Percentiles rank a stretch among this genome's conserved stretches.
Conservation (phyloP, 768 basidiomycete species). For the Termitomyces sp. region DNA sequence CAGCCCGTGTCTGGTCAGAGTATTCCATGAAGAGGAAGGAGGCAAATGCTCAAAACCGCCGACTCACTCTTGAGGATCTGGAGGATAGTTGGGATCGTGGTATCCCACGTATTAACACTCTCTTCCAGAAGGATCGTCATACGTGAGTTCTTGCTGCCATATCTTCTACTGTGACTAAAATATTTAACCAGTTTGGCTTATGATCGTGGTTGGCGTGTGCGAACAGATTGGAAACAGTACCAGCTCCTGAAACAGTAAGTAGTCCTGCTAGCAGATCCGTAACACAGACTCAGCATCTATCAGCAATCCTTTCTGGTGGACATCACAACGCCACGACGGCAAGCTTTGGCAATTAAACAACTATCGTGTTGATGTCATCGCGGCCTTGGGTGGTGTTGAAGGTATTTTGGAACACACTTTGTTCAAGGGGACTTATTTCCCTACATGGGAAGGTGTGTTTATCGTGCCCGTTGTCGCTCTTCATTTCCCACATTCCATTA, state of each 20-base stretch:
- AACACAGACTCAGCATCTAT: conserved; percentile 1
- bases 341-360: conserved; percentile 98
- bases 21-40: conserved; percentile 99
- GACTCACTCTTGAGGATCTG: conserved; percentile 93
- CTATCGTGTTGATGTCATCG: conserved; percentile 97
- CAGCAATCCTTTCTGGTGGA: conserved; percentile 99
- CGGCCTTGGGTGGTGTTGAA: conserved; percentile 95
- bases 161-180: conserved; percentile 28
- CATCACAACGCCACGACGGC: conserved; percentile 92
- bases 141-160: conserved; percentile 43
- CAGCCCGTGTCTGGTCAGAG: conserved; percentile 98
- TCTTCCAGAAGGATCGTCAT: conserved; percentile 98
- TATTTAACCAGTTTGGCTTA: conserved; percentile 56
- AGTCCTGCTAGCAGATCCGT: background rate
- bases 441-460: conserved; percentile 86
- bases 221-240: conserved; percentile 98
- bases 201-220: conserved; percentile 98
- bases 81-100: conserved; percentile 99
- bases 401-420: conserved; percentile 95
- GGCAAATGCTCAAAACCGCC: conserved; percentile 97
- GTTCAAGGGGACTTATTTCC: conserved; percentile 98
- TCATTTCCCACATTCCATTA: conserved; percentile 11
- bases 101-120: conserved; percentile 96
- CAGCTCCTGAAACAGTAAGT: conserved; percentile 85
- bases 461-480: background rate